Conservation (phyloP, 1,284 basidiomycete species). For the Tranzscheliella williamsii region DNA sequence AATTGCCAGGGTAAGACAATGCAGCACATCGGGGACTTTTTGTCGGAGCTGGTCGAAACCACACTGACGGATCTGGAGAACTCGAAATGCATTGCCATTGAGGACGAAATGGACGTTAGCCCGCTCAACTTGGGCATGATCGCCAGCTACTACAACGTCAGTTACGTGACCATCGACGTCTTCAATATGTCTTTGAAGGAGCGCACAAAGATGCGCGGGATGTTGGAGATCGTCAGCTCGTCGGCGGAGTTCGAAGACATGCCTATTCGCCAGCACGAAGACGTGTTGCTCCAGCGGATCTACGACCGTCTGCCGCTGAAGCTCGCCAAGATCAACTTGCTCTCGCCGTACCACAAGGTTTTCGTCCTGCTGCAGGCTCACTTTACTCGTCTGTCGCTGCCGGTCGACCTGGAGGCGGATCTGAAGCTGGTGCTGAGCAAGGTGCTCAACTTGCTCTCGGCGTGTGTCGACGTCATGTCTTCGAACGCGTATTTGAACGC, state of each 20-base stretch:
- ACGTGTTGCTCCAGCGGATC: constrained; percentile 67
- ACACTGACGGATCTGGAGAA: constrained; percentile 87
- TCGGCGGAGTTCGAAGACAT: constrained; percentile 88
- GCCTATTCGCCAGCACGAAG: constrained; percentile 76
- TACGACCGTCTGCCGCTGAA: constrained; percentile 99
- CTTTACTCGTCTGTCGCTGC: constrained; percentile 87
- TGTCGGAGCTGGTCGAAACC: constrained; percentile 93
- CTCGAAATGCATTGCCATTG: constrained; percentile 92
- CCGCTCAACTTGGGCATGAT: constrained; percentile 53
- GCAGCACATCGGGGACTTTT: constrained; percentile 56
- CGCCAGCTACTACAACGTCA: constrained; percentile 69
- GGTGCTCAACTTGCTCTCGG: constrained; percentile 70
- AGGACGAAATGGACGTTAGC: constrained; percentile 66
- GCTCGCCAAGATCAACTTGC: constrained; percentile 78
- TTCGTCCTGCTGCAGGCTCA: constrained; percentile 95
- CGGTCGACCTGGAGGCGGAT: constrained; percentile 89
- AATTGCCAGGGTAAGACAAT: constrained; percentile 55
- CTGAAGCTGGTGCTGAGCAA: constrained; percentile 84
- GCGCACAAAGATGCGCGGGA: constrained; percentile 93
- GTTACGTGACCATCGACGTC: constrained; percentile 92
- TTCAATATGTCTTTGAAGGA: constrained; percentile 95
- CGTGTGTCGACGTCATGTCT: constrained; percentile 97
- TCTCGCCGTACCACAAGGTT: constrained; percentile 95
- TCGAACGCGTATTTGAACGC: constrained; percentile 93
- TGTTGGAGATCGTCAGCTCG: constrained; percentile 92